Conservation (phyloP, 495 filamentous ascomycete genomes). For the Annulohypoxylon moriforme region DNA sequence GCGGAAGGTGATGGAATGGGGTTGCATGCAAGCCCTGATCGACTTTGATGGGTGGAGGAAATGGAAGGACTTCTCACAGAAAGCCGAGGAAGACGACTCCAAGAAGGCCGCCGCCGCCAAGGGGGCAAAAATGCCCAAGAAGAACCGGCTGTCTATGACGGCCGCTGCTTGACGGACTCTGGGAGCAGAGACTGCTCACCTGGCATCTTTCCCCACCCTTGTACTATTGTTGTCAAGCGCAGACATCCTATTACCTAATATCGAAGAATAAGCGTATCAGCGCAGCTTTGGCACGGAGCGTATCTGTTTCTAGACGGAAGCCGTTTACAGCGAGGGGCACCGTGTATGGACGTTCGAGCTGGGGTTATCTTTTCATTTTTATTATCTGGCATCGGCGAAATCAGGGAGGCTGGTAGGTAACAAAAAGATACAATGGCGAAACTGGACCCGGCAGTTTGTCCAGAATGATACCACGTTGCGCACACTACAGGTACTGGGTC, state of each 20-base stretch:
- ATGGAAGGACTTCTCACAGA: conserved; percentile 84
- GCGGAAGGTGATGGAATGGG: conserved; percentile 98
- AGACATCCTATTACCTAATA: conserved; percentile 1
- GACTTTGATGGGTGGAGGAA: conserved; percentile 98
- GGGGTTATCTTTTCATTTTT: background rate
- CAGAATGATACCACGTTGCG: conserved; percentile 42
- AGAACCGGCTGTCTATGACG: conserved; percentile 50
- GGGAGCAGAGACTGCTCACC: background rate
- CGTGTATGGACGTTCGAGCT: background rate
- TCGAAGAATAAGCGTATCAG: conserved; percentile 6
- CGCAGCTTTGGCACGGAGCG: background rate
- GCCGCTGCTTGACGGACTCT: conserved; percentile 31
- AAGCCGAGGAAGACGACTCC: conserved; percentile 50
- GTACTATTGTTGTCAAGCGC: conserved; percentile 9
- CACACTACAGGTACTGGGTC: background rate
- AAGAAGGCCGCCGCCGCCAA: conserved; percentile 46
- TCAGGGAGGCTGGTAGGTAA: conserved; percentile 6
- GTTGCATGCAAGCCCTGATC: conserved; percentile 98
- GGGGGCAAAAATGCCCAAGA: conserved; percentile 52
- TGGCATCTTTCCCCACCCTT: background rate
- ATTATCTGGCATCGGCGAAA: conserved; percentile 1
- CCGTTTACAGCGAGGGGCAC: background rate
- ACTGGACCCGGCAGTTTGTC: conserved; percentile 9
- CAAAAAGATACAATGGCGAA: conserved; percentile 19
- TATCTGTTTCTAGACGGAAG: background rate